phyloP scores from a whole-genome alignment of 1,284 basidiomycete species.

The Earliella scabrosa region DNA sequence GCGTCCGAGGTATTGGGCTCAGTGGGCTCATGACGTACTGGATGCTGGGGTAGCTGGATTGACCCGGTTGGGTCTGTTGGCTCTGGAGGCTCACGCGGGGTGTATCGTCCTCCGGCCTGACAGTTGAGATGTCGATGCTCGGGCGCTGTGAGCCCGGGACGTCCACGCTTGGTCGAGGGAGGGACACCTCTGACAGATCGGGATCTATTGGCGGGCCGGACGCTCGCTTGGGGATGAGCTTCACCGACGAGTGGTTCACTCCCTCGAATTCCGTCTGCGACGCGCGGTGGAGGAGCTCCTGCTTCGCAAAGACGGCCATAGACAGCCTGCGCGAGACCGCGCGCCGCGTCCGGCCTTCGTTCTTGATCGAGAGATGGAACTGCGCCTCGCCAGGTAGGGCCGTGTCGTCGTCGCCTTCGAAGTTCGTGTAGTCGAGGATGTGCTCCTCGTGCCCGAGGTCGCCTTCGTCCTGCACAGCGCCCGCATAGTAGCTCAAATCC shows the following conservation, averaged over 20 bases:
- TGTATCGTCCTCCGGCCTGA: not conserved
- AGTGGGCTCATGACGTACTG: not conserved
- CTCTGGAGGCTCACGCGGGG: not conserved
- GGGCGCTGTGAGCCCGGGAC: not conserved
- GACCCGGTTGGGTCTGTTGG: not conserved
- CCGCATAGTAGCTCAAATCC: constrained; percentile 53
- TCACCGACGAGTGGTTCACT: constrained; percentile 6
- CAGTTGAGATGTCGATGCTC: not conserved
- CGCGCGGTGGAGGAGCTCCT: constrained; percentile 19
- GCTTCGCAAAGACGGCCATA: constrained; percentile 27
- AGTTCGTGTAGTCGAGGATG: constrained; percentile 78
- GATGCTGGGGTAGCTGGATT: not conserved
- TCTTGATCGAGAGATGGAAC: constrained; percentile 64
- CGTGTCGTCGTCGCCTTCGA: constrained; percentile 79
- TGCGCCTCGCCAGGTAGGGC: constrained; percentile 63
- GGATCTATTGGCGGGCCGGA: constrained; percentile 16
- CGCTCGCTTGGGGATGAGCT: constrained; percentile 16
- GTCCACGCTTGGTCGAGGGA: constrained; percentile 5
- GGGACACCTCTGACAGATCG: not conserved
- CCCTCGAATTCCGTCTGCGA: constrained; percentile 11
- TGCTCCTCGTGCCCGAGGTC: constrained; percentile 54
- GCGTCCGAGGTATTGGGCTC: constrained; percentile 11
- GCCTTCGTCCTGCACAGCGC: constrained; percentile 39
- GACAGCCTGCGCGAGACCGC: constrained; percentile 50
- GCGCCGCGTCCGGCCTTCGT: constrained; percentile 73